Evolutionary conservation across 2,329 filamentous ascomycete genomes (phyloP).

Genomic region (Penicillium expansum): DNA sequence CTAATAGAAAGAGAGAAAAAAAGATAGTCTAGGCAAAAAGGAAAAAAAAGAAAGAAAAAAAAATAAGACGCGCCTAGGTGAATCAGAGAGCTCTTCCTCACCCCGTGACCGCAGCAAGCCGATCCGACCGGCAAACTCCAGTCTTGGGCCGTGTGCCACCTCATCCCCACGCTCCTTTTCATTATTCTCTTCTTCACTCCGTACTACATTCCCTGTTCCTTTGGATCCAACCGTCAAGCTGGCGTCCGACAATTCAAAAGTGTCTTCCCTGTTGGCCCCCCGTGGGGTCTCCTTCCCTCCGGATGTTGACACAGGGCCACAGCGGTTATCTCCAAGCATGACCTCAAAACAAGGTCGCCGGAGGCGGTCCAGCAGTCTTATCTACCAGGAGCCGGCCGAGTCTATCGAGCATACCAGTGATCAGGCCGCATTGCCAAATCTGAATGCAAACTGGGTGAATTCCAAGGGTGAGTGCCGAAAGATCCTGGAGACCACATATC

Average conservation of each 20-base stretch:
- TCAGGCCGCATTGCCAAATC: conserved; percentile 87
- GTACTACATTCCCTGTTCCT: conserved; percentile 15
- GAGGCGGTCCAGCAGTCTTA: conserved; percentile 95
- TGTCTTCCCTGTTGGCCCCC: conserved; percentile 88
- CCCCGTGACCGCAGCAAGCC: conserved; percentile 22
- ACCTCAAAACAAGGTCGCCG: conserved; percentile 69
- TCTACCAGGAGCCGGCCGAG: conserved; percentile 96
- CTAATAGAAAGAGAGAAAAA: background rate
- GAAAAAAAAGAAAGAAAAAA: conserved; percentile 1
- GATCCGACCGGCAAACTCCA: conserved; percentile 24
- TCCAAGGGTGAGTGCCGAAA: conserved; percentile 73
- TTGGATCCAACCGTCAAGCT: conserved; percentile 18
- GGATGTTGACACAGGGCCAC: conserved; percentile 66
- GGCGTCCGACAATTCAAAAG: conserved; percentile 69
- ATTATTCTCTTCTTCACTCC: conserved; percentile 18
- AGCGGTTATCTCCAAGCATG: conserved; percentile 59
- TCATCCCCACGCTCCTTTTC: conserved; percentile 32
- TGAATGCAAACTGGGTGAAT: conserved; percentile 99
- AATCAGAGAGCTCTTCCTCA: conserved; percentile 12
- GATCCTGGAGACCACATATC: conserved; percentile 3
- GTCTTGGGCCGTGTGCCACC: conserved; percentile 25
- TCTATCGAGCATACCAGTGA: conserved; percentile 97
- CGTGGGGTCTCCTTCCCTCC: conserved; percentile 90
- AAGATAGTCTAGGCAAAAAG: background rate
- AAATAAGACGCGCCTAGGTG: background rate